phyloP scores from a whole-genome alignment of 2,329 filamentous ascomycete species.

The Mollisiaceae sp. region DNA sequence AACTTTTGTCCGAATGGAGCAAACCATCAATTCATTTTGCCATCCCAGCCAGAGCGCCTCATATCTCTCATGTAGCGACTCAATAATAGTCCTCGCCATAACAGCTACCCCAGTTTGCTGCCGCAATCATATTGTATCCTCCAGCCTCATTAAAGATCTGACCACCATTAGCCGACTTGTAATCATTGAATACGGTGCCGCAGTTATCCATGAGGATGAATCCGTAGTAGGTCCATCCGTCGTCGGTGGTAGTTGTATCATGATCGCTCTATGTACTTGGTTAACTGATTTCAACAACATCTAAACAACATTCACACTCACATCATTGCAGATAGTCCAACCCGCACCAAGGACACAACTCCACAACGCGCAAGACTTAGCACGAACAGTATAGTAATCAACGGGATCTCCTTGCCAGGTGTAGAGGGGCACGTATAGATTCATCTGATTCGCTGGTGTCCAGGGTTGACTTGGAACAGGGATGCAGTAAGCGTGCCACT shows the following conservation, averaged over 20 bases:
- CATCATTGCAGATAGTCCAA: neutral
- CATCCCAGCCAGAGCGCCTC: too few relatives aligned
- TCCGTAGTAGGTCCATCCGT: neutral
- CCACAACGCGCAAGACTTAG: neutral
- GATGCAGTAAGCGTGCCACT: neutral
- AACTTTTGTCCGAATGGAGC: too few relatives aligned
- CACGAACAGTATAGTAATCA: neutral
- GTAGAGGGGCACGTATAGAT: neutral
- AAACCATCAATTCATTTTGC: too few relatives aligned
- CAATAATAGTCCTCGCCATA: neutral
- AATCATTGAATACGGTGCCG: neutral
- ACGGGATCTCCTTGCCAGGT: neutral
- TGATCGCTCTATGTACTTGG: neutral
- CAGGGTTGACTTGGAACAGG: neutral
- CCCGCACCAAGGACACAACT: neutral
- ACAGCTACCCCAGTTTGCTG: neutral
- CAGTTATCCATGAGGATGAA: neutral
- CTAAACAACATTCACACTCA: neutral
- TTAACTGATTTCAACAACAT: neutral
- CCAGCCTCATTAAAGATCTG: neutral
- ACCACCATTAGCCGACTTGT: neutral
- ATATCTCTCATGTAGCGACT: neutral
- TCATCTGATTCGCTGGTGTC: neutral
- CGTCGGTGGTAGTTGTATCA: neutral
- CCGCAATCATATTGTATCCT: neutral